Percentiles rank a stretch among this genome's conserved stretches.
These are phyloP conservation scores for Saccharum spontaneum DNA, from an alignment of 176 grass and related monocot species.

Conservation along the genomic window DNA sequence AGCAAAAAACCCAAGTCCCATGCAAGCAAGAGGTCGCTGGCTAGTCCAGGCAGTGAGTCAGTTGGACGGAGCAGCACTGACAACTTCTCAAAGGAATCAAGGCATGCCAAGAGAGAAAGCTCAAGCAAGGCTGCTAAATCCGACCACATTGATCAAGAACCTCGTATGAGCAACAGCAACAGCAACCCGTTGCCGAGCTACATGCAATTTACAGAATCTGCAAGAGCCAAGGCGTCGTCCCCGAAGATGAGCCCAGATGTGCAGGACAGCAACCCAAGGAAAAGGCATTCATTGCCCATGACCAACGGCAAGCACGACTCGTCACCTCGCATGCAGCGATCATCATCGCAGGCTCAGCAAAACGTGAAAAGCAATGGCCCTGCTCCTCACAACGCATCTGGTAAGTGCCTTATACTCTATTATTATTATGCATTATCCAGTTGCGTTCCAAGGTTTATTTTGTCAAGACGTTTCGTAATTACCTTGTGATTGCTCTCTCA, in stretches of 20 bases:
- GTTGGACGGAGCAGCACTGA: slow-evolving; percentile 62
- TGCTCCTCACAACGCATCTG: slow-evolving; percentile 61
- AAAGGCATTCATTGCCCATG: slow-evolving; percentile 87
- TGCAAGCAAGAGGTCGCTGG: slow-evolving; percentile 59
- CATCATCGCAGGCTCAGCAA: slow-evolving; percentile 70
- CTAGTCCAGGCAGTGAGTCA: slow-evolving; percentile 59
- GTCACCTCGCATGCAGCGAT: slow-evolving; percentile 91
- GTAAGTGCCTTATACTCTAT: slow-evolving; percentile 33
- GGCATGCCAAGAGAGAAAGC: slow-evolving; percentile 51
- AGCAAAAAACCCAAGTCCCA: slow-evolving; percentile 48
- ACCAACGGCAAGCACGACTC: slow-evolving; percentile 56
- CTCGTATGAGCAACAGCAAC: slow-evolving; percentile 78
- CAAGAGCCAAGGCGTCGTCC: slow-evolving; percentile 81
- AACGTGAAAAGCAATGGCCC: slow-evolving; percentile 55
- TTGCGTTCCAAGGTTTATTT: slow-evolving; percentile 10
- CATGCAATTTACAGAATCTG: slow-evolving; percentile 96
- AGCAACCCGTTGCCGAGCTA: slow-evolving; percentile 84
- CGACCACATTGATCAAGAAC: slow-evolving; percentile 60
- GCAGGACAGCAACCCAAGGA: slow-evolving; percentile 66
- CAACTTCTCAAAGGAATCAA: slow-evolving; percentile 64
- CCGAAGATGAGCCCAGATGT: slow-evolving; percentile 87
- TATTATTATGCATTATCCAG: neutral
- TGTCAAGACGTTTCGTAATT: neutral
- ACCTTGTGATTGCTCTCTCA: neutral
- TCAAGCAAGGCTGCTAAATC: slow-evolving; percentile 43